phyloP scores from a whole-genome alignment of 495 filamentous ascomycete species.

The Monascus purpureus region DNA sequence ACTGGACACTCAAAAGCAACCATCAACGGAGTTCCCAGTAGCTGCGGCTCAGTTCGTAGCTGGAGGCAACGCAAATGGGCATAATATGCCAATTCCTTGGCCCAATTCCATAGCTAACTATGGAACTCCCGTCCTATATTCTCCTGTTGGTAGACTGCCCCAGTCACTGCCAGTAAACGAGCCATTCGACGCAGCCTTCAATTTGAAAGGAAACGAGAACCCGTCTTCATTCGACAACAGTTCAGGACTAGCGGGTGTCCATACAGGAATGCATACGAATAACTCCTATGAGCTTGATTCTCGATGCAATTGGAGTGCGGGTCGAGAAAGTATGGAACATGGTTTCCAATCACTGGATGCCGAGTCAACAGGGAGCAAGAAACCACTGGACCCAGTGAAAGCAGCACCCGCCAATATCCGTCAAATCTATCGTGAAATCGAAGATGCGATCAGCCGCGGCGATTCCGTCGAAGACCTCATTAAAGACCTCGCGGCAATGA shows the following conservation, averaged over 20 bases:
- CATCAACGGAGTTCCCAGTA: constrained; percentile 2
- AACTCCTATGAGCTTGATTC: too few species aligned
- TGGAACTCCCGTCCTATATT: neutral
- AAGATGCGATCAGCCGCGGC: constrained; percentile 9
- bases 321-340: neutral
- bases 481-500: constrained; percentile 10
- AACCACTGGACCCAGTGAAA: constrained; percentile 1
- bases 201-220: neutral
- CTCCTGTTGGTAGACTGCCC: neutral
- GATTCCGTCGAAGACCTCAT: constrained; percentile 12
- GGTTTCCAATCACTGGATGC: neutral
- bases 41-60: constrained; percentile 2
- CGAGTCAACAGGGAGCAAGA: neutral
- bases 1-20: neutral
- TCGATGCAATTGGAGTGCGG: too few species aligned
- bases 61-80: constrained; percentile 2
- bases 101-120: neutral
- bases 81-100: neutral
- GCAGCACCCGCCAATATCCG: constrained; percentile 6
- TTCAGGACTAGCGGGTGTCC: too few species aligned
- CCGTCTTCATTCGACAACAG: neutral
- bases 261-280: too few species aligned
- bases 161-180: neutral
- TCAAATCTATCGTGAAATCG: constrained; percentile 12
- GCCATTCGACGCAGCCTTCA: neutral